Evolutionary conservation across 192 early-diverging fungal species (phyloP), one percentile per base, ranked within the genome.

Genomic region (Allomyces macrogynus): DNA sequence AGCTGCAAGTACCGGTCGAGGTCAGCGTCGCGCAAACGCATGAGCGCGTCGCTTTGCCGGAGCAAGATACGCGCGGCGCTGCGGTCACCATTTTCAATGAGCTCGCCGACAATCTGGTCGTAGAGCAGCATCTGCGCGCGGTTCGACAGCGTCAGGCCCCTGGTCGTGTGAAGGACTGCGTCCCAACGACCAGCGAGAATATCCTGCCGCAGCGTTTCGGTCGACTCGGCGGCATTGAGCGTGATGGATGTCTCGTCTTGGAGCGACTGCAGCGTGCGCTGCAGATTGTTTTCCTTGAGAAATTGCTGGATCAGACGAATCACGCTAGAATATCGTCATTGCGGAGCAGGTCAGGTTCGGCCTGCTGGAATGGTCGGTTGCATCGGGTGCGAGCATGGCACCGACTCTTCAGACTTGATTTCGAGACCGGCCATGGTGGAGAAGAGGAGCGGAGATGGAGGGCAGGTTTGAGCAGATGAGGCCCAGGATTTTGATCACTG

Each of bases 301-400:
- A 97, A 97, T 70, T 95, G 94, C 68, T 87, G 77, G 60, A 95
- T 85, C n/a, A 97, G 80, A 23, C 90, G 84, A 68, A 95, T 84
- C 10, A 91, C 85, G 68, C 87, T 88, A 65, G 67, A 43, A 4
- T 0, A 40, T 40, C 32, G 32, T 8, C 4, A 7, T 40, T 7
- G 32, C 32, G 8, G 32, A 3, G 32, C 7, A 8, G 32, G 32
- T 40, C 32, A 40, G 32, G 5, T 40, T 40, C 5, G 32, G 32
- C 32, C 32, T 7, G n/a, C n/a, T 40, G 32, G 32, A 40, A 40
- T 40, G 3, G 32, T n/a, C n/a, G n/a, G n/a, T n/a, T n/a, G 32
- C 61, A 7, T 61, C 61, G 61, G 8, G 62, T 16, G 23, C 16
- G 20, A 4, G 22, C 62, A 63, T 63, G 27, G 20, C 5, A 20